phyloP scores from a whole-genome alignment of 306 rosid species.

The Boehmeria nivea region DNA sequence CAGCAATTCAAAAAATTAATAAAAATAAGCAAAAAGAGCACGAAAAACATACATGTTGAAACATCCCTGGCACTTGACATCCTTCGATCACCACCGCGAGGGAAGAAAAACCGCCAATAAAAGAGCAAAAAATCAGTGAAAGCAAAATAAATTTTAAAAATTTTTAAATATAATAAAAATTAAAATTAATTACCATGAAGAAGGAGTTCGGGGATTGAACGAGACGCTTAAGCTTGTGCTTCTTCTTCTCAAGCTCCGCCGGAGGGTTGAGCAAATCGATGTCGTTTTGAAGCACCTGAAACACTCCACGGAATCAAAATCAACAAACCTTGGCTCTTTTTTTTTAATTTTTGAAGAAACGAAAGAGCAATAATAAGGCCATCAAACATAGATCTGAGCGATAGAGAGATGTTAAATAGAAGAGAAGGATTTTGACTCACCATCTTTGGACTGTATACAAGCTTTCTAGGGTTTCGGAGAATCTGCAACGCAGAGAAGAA shows the following conservation, averaged over 20 bases:
- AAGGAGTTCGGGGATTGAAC: slow-evolving; percentile 56
- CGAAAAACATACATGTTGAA: slow-evolving; percentile 35
- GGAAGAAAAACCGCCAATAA: background rate
- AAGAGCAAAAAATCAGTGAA: background rate
- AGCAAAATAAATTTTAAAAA: background rate
- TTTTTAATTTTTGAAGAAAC: background rate
- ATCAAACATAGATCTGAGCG: background rate
- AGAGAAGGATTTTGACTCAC: background rate
- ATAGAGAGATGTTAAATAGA: background rate
- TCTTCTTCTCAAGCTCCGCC: slow-evolving; percentile 51
- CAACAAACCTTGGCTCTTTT: too few species aligned
- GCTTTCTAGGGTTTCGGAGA: background rate
- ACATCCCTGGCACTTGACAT: slow-evolving; percentile 46
- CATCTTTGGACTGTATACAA: background rate
- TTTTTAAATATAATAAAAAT: background rate
- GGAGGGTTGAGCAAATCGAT: slow-evolving; percentile 58
- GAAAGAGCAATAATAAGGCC: background rate
- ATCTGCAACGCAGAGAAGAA: too few species aligned
- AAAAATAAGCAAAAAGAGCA: background rate
- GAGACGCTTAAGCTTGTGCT: slow-evolving; percentile 64
- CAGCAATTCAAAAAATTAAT: too few species aligned
- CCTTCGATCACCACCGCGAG: slow-evolving; percentile 15
- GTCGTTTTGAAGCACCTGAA: slow-evolving; percentile 52
- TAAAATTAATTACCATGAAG: slow-evolving; percentile 39
- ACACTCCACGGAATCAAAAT: background rate